Evolutionary conservation across 2,329 filamentous ascomycete species (phyloP).

Genomic region (Coleophoma crateriformis): DNA sequence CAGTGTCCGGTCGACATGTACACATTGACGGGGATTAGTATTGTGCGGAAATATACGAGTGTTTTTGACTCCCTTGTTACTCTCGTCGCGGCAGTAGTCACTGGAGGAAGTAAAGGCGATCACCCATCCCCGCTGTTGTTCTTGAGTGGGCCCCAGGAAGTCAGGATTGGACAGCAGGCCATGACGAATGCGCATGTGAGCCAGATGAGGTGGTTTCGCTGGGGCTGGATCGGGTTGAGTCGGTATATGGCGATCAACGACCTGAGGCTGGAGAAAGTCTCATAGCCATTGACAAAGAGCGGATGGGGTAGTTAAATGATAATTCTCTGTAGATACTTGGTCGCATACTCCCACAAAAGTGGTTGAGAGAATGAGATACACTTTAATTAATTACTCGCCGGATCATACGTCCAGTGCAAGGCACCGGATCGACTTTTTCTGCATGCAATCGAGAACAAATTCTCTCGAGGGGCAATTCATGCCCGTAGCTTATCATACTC

Average conservation of each 20-base stretch:
- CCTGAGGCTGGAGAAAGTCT: constrained; percentile 54
- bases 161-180: constrained; percentile 68
- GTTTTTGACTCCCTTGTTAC: constrained; percentile 74
- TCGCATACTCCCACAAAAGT: too few species aligned
- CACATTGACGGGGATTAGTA: constrained; percentile 67
- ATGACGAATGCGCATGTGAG: constrained; percentile 90
- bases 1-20: constrained; percentile 77
- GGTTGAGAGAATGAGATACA: too few species aligned
- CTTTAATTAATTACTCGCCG: too few species aligned
- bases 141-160: constrained; percentile 59
- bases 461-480: too few species aligned
- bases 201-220: constrained; percentile 98
- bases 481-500: too few species aligned
- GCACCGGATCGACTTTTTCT: too few species aligned
- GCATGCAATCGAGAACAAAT: too few species aligned
- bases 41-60: constrained; percentile 76
- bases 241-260: constrained; percentile 97
- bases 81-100: constrained; percentile 48
- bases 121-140: constrained; percentile 61
- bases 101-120: constrained; percentile 33
- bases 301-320: too few species aligned
- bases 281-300: neutral
- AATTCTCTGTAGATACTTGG: too few species aligned
- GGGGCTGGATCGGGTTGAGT: constrained; percentile 87
- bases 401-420: too few species aligned